These are phyloP conservation scores for Phytophthora niederhauseri DNA, from an alignment of 352 stramenopile genomes.

Conservation along the genomic window DNA sequence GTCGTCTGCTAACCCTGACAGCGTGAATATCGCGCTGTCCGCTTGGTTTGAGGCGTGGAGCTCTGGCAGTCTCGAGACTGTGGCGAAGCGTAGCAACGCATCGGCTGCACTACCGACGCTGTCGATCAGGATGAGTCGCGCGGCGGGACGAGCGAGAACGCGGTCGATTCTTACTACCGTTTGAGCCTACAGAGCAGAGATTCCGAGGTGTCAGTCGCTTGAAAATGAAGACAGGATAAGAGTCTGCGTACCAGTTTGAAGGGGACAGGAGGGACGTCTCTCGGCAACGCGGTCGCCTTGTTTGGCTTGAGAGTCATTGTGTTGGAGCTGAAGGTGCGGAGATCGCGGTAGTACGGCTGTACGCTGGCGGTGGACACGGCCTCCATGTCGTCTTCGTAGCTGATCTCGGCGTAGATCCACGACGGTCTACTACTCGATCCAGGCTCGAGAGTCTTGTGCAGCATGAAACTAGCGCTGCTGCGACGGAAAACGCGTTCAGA, in stretches of 20 bases:
- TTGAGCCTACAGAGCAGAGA: conserved; percentile 30
- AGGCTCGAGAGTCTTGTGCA: conserved; percentile 18
- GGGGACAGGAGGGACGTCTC: conserved; percentile 35
- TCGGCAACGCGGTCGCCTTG: conserved; percentile 3
- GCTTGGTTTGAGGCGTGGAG: not conserved
- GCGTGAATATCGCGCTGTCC: conserved; percentile 22
- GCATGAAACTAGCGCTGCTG: conserved; percentile 26
- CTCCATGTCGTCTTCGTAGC: conserved; percentile 34
- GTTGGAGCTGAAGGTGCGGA: conserved; percentile 35
- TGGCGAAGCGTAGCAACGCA: conserved; percentile 43
- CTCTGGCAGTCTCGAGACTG: conserved; percentile 3
- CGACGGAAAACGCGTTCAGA: conserved; percentile 5
- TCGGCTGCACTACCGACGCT: conserved; percentile 37
- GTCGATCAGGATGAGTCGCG: conserved; percentile 47
- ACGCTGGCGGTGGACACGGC: conserved; percentile 12
- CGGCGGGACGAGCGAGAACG: conserved; percentile 40
- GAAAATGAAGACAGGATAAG: not conserved
- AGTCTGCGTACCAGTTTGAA: conserved; percentile 40
- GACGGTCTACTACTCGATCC: not conserved
- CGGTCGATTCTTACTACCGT: conserved; percentile 49
- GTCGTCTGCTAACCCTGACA: conserved; percentile 38
- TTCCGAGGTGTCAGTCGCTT: not conserved
- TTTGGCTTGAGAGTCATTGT: not conserved
- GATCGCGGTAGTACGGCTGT: conserved; percentile 42
- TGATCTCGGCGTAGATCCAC: conserved; percentile 66